Base-by-base conservation (phyloP, 2,329 filamentous ascomycete genomes). In the Aureobasidium uvarum region DNA sequence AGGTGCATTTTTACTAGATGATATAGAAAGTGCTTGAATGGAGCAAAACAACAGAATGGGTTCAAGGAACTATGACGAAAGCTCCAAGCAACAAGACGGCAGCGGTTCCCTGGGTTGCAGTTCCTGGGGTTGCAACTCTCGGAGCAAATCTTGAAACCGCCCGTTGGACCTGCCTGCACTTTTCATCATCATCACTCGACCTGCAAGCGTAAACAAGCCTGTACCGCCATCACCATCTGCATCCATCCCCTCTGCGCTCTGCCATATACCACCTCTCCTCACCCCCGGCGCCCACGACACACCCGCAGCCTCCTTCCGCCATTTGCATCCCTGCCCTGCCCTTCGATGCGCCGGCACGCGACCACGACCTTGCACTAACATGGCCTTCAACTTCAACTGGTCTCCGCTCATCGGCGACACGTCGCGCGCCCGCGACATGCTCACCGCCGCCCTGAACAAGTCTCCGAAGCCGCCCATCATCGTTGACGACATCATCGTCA, bases 351-450 rank as follows among this genome's bases (percentile, higher is more conserved):
- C 39, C 63, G 63, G 63, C 63, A 65, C 63, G 63, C 63, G 63
- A 65, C 52, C 63, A 58, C 50, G 39, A 51, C 16, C 20, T 23
- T 43, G 20, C 59, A 58, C 23, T 48, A 36, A 2, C 79, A 99
- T 99, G 95, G 95, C 95, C 72, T 99, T 99, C 90, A 98, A 98
- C 84, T 99, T 99, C 90, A 98, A 98, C 91, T 99, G 95, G 95
- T 96, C 92, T 85, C 95, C 95, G 75, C 85, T 99, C 70, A 95
- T 96, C 81, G 94, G 94, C 75, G 95, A 98, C 81, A 94, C 91
- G 74, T 86, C 90, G 76, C 89, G 92, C 72, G 94, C 95, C 60
- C 90, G 93, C 77, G 93, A 98, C 77, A 90, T 98, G 77, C 85
- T 99, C 72, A 99, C 95, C 31, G 89, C 91, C 66, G 95, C 95